Evolutionary conservation across 768 basidiomycete species (phyloP), one percentile per base, ranked within the genome.

Genomic region (Sporobolomyces pararoseus): DNA sequence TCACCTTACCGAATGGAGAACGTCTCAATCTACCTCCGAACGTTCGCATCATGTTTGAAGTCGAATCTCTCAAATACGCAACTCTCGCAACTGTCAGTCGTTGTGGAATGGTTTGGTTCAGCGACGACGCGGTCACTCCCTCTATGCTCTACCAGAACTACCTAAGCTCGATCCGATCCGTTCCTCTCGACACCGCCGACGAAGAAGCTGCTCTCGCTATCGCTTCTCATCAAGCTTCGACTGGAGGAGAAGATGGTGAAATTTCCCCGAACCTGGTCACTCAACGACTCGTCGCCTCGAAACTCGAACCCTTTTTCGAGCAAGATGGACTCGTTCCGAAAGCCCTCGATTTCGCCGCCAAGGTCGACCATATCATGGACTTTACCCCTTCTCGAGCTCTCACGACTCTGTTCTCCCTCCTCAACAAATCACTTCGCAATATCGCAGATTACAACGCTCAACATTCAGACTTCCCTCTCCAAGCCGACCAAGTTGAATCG

Each of bases 91-190:
- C 96, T 32, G 96, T 99, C 83, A 96, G 92, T 86, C 94, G 96
- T 65, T 99, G 96, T 77, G 96, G 96, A 79, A 99, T 99, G 96
- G 95, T 99, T 76, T 99, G 96, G 96, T 99, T 99, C 82, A 97
- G 93, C 78, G 93, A 97, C 67, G 93, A 97, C 73, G 87, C 96
- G 55, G 86, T 99, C 32, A 88, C 91, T 72, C 87, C 93, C 9
- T 81, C 84, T 1, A 97, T 98, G 96, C 85, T 96, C 23, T 96
- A 89, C 79, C 86, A 85, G 60, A 85, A 97, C 78, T 95, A 97
- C 77, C 85, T 99, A 53, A 83, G 85, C 61, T 87, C 88, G 0
- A 82, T 98, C 32, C 83, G 87, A 0, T 82, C 86, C 2, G 82
- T 88, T 1, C 86, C 92, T 16, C 80, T 98, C 75, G 93, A 92